Evolutionary conservation across 1,284 basidiomycete species (phyloP).

Genomic region (Irpex rosettiformis): DNA sequence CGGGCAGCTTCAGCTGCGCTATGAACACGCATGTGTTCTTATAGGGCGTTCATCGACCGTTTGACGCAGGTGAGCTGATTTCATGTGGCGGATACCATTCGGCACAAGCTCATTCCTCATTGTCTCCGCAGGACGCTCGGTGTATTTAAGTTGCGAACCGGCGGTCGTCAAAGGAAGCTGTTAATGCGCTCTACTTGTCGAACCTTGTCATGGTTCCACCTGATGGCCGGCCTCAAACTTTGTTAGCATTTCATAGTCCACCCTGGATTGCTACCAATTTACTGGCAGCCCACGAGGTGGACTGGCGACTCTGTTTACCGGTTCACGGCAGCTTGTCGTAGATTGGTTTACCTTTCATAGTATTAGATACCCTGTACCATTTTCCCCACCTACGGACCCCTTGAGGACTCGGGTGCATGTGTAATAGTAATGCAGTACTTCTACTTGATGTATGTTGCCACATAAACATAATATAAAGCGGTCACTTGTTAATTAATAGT

Average conservation of each 20-base stretch:
- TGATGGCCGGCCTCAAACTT: background rate
- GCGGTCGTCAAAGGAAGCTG: background rate
- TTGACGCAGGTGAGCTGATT: background rate
- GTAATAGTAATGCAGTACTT: background rate
- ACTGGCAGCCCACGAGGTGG: background rate
- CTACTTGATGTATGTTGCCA: too few relatives aligned
- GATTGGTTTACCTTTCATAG: background rate
- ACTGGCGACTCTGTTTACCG: background rate
- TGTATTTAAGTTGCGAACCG: background rate
- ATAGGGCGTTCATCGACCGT: constrained; percentile 3
- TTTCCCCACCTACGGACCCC: background rate
- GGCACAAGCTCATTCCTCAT: background rate
- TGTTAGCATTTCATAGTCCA: background rate
- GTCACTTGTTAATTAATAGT: too few relatives aligned
- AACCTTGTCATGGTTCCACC: background rate
- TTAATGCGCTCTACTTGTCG: background rate
- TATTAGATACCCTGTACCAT: background rate
- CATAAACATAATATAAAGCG: too few relatives aligned
- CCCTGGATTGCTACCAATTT: background rate
- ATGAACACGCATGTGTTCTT: constrained; percentile 20
- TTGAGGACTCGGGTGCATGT: background rate
- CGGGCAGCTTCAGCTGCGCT: constrained; percentile 9
- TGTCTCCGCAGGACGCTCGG: background rate
- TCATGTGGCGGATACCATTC: background rate
- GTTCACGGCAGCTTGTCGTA: background rate